Base-by-base conservation (phyloP, 2,329 filamentous ascomycete genomes). In the Fusarium temperatum region DNA sequence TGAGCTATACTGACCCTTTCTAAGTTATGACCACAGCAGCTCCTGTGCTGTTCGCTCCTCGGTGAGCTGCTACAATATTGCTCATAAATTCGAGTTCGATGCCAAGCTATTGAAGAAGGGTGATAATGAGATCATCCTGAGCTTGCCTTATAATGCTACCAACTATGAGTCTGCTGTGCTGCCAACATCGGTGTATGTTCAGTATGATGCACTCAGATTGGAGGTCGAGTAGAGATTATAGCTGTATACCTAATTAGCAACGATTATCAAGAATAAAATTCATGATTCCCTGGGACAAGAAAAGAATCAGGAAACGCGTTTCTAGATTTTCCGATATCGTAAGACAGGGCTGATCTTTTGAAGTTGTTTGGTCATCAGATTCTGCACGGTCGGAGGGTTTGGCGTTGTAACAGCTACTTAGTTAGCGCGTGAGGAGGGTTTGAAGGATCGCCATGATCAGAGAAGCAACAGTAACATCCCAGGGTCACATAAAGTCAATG, bases 151-250 rank as follows among this genome's bases (percentile, higher is more conserved):
- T 53, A 89, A 90, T 54, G 89, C 86, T 2, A 91, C 88, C 8
- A 84, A 90, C 73, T 86, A 87, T 22, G 89, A 91, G 80, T 86
- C 85, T 36, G 89, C 90, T 0, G 57, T 91, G 14, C 73, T 91
- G 63, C 85, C 89, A 0, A 81, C 81, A 48, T 85, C 85, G 2
- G 83, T 90, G 0, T 92, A 92, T 79, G 86, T 92, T 11, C 89
- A 92, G 82, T 92, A 92, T 72, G 90, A 92, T 81, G 90, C 90
- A 5, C 75, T 92, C 77, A 83, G 90, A 57, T 75, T 92, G 53
- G 90, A 92, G 76, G 77, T 92, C 51, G 72, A 79, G n/a, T 70
- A 70, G 36, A 56, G 30, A 51, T 26, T n/a, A 51, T 72, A 28
- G 56, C 14, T n/a, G 22, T 26, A n/a, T 51, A n/a, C 13, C 24